phyloP scores from a whole-genome alignment of 148 eudicot species.

The Talinum fruticosum region DNA sequence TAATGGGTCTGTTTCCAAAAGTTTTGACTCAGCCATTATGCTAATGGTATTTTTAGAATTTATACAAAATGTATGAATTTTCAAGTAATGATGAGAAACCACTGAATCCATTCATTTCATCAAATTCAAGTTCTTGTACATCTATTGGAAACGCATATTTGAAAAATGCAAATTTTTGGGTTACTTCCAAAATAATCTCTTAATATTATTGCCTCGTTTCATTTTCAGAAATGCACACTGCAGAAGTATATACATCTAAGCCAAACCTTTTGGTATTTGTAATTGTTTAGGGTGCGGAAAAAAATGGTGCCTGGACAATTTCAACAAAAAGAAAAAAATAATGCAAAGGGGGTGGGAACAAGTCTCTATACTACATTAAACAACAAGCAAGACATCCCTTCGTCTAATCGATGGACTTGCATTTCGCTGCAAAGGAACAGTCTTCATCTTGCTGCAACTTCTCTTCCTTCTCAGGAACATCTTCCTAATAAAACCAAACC shows the following conservation, averaged over 20 bases:
- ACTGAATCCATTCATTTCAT: neutral
- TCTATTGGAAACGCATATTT: neutral
- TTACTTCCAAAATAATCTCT: neutral
- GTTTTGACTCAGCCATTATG: neutral
- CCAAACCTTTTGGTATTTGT: neutral
- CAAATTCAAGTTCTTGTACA: neutral
- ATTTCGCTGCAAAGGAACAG: constrained; percentile 36
- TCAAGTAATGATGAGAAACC: neutral
- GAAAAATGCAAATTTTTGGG: neutral
- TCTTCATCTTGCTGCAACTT: constrained; percentile 37
- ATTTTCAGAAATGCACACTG: neutral
- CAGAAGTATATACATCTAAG: constrained; percentile 1
- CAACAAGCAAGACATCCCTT: constrained; percentile 24
- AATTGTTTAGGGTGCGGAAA: neutral
- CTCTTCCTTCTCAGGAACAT: constrained; percentile 61
- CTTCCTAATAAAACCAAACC: constrained; percentile 59
- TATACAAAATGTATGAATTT: neutral
- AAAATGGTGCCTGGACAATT: neutral
- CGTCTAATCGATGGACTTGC: constrained; percentile 25
- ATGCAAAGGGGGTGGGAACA: neutral
- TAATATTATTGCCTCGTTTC: constrained; percentile 4
- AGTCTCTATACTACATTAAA: constrained; percentile 4
- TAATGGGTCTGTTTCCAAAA: neutral
- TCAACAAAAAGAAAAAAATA: neutral
- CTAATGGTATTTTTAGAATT: neutral